Evolutionary conservation across 2,329 filamentous ascomycete genomes (phyloP), one percentile per base, ranked within the genome.

Genomic region (Zalaria obscura): DNA sequence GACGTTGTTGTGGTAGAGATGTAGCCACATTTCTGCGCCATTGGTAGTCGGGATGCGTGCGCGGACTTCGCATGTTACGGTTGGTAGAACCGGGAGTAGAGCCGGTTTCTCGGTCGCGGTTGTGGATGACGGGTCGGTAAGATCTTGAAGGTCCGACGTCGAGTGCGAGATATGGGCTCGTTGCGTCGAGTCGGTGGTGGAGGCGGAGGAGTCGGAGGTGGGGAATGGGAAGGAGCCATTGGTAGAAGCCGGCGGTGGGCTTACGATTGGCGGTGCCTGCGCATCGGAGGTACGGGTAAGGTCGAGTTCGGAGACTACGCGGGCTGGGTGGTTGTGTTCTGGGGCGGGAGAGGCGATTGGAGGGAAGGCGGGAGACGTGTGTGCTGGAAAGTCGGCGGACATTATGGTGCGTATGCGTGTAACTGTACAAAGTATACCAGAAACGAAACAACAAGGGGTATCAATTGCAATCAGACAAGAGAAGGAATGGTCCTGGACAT

Each of bases 21-120:
- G 89, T 40, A 98, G 65, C 62, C 93, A 98, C 87, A 98, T 96
- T 62, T 98, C 88, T 7, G 87, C 83, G 3, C 89, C 89, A 0
- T 75, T 78, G 2, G 86, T 89, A 1, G 89, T 96, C 0, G 91
- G 91, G 52, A 98, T 98, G 41, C 91, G 80, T 11, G 91, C 91
- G 50, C 91, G 82, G 38, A 96, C 91, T 49, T 93, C 78, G 65
- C 91, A 98, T 58, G 85, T 79, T n/a, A 98, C 89, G 25, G 83
- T 65, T 5, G 89, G 91, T 1, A 96, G 69, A 9, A 70, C 75
- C 49, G 81, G 70, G 5, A 95, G 74, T 25, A 94, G 69, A 45
- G 76, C 78, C 1, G 86, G 85, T 2, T 18, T 18, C 2, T 18
- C 18, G 18, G 18, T 18, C 18, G 18, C 18, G 18, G 18, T 18